A percentile compares a stretch with the other conserved stretches of the same genome.
These are phyloP conservation scores for Populus euphratica DNA, from an alignment of 345 rosid species.

Conservation along the genomic window DNA sequence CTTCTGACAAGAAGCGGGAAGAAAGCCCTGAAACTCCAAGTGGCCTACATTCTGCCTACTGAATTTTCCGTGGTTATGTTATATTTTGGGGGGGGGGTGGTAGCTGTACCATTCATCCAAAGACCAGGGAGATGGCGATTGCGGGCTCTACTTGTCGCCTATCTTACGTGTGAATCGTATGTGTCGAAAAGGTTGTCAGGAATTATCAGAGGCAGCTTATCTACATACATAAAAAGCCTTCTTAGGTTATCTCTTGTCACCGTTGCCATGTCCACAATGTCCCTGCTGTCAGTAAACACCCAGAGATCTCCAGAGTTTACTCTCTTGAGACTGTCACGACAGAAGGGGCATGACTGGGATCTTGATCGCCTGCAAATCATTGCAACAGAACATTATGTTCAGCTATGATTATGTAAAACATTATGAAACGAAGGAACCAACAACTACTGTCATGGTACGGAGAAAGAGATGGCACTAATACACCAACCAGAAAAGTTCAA, in stretches of 20 bases:
- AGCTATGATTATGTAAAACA: not conserved
- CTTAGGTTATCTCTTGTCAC: constrained; percentile 10
- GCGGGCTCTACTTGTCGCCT: not conserved
- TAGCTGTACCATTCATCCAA: not conserved
- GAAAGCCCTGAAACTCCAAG: constrained; percentile 2
- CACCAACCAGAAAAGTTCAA: not conserved
- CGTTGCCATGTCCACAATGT: constrained; percentile 9
- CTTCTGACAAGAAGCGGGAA: constrained; percentile 11
- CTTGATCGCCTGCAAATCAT: constrained; percentile 12
- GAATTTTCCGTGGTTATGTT: not conserved
- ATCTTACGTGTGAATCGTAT: constrained; percentile 13
- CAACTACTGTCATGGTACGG: not conserved
- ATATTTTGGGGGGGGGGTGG: not conserved
- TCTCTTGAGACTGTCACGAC: constrained; percentile 16
- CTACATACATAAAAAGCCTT: constrained; percentile 20
- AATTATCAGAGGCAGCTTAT: constrained; percentile 12
- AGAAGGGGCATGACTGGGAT: constrained; percentile 20
- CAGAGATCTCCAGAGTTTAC: constrained; percentile 20
- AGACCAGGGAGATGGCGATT: not conserved
- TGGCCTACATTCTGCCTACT: not conserved
- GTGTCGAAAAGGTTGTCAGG: constrained; percentile 4
- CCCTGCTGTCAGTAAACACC: constrained; percentile 1
- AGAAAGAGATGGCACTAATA: not conserved
- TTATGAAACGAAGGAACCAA: not conserved
- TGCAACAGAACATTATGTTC: not conserved